These are phyloP conservation scores for Cryptococcus amylolentus DNA, from an alignment of 1,284 basidiomycete species.

Conservation along the genomic window DNA sequence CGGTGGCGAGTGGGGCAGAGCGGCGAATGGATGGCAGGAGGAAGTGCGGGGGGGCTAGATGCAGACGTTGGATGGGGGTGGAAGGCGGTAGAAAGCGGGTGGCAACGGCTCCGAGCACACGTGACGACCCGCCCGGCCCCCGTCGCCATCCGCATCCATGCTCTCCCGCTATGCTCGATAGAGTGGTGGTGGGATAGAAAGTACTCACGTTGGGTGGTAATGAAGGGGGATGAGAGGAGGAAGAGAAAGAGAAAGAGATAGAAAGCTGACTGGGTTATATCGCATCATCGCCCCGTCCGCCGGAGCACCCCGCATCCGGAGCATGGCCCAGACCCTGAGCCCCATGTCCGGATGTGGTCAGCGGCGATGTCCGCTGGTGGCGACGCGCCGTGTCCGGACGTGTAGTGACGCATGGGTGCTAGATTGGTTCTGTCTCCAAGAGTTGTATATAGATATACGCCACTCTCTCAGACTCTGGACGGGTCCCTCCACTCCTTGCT, in stretches of 20 bases:
- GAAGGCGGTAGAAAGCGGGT: background rate
- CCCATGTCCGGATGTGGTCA: too few relatives aligned
- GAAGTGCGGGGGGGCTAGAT: background rate
- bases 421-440: too few relatives aligned
- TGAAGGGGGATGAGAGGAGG: background rate
- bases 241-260: background rate
- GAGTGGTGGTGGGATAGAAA: background rate
- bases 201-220: background rate
- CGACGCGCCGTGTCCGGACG: too few relatives aligned
- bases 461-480: background rate
- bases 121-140: too few relatives aligned
- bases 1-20: background rate
- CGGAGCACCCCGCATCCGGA: too few relatives aligned
- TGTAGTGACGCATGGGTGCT: too few relatives aligned
- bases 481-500: too few relatives aligned
- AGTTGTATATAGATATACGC: too few relatives aligned
- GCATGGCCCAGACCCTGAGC: too few relatives aligned
- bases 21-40: background rate
- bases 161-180: background rate
- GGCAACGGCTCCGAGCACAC: background rate
- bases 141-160: background rate
- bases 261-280: background rate
- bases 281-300: background rate
- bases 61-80: background rate
- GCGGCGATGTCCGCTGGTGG: too few relatives aligned